These are phyloP conservation scores for Corymbia citriodora DNA, from an alignment of 441 rosid species.

Conservation along the genomic window DNA sequence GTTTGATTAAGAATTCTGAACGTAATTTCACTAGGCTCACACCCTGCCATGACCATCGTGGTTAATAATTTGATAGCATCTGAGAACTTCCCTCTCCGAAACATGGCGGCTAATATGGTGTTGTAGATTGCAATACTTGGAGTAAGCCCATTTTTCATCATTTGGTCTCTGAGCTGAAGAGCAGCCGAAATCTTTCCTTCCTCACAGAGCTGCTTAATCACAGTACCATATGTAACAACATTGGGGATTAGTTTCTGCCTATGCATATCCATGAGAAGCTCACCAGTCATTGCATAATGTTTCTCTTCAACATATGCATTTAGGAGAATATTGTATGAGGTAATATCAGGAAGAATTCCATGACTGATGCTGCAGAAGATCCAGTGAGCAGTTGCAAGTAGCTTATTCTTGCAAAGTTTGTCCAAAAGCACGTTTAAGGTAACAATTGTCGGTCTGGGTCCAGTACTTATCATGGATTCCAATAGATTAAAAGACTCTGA, in stretches of 20 bases:
- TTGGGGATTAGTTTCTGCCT: constrained; percentile 13
- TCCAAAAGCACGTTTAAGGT: constrained; percentile 19
- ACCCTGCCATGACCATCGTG: constrained; percentile 11
- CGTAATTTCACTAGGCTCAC: constrained; percentile 14
- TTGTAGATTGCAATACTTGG: constrained; percentile 21
- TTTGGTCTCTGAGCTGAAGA: constrained; percentile 9
- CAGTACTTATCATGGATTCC: constrained; percentile 16
- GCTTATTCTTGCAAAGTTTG: constrained; percentile 31
- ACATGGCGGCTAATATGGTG: constrained; percentile 11
- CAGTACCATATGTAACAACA: constrained; percentile 10
- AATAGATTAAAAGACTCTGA: constrained; percentile 17
- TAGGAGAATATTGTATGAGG: constrained; percentile 24
- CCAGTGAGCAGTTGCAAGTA: constrained; percentile 10
- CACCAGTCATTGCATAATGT: constrained; percentile 4
- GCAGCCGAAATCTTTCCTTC: constrained; percentile 19
- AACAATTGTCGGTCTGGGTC: constrained; percentile 11
- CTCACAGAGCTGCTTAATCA: constrained; percentile 10
- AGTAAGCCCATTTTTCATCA: constrained; percentile 12
- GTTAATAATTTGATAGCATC: constrained; percentile 9
- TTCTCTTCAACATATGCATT: constrained; percentile 11
- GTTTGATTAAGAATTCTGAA: constrained; percentile 7
- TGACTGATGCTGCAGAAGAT: constrained; percentile 3
- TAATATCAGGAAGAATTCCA: constrained; percentile 8
- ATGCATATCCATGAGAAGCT: constrained; percentile 16
- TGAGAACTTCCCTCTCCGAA: constrained; percentile 10